Percentiles rank a stretch among this genome's conserved stretches.
These are phyloP conservation scores for Marasmius sp. DNA, from an alignment of 1,284 basidiomycete species.

Conservation along the genomic window DNA sequence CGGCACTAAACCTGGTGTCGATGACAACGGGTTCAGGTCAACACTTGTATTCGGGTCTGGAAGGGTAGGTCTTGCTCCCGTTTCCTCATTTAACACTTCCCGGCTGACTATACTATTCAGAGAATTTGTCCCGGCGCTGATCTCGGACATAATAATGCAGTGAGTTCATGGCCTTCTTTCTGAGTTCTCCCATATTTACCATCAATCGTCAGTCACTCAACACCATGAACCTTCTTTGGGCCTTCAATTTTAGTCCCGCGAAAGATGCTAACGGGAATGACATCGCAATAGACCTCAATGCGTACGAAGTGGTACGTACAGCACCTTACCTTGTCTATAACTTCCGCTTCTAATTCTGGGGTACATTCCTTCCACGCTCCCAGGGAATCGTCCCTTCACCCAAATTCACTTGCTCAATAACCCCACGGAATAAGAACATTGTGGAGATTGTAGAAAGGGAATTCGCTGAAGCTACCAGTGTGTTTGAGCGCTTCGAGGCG, in stretches of 20 bases:
- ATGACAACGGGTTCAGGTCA: constrained; percentile 17
- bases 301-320: not conserved
- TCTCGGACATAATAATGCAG: constrained; percentile 1
- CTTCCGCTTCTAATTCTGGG: not conserved
- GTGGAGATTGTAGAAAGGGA: not conserved
- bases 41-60: constrained; percentile 23
- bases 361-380: not conserved
- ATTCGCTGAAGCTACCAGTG: not conserved
- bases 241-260: constrained; percentile 3
- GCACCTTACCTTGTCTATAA: not conserved
- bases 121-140: constrained; percentile 6
- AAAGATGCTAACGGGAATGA: not conserved
- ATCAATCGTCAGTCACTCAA: constrained; percentile 1
- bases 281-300: not conserved
- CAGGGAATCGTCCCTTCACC: constrained; percentile 1
- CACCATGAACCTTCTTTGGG: constrained; percentile 9
- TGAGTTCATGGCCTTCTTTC: not conserved
- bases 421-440: not conserved
- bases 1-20: constrained; percentile 17
- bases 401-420: constrained; percentile 2
- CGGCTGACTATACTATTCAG: not conserved
- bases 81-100: not conserved
- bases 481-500: constrained; percentile 1
- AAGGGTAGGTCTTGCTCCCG: not conserved
- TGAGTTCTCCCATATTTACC: not conserved